Base-by-base conservation (phyloP, 2,329 filamentous ascomycete genomes). In the Raffaelea ambrosiae region DNA sequence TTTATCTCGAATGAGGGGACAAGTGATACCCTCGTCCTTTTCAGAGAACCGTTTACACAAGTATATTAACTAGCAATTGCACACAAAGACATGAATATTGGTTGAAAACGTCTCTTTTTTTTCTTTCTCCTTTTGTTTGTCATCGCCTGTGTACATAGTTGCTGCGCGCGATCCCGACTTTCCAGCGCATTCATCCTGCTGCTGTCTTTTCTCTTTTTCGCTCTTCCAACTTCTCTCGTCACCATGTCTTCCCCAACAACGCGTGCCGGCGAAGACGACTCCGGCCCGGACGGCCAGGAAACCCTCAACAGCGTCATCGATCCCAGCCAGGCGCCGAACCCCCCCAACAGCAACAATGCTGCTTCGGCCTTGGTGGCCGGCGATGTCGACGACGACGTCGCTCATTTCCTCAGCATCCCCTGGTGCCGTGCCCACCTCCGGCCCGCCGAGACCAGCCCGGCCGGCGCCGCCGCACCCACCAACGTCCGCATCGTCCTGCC, bases 341-440 rank as follows among this genome's bases (percentile, higher is more conserved):
- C 26, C 13, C 26, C 26, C 13, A 13, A 7, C 26, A 13, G 26
- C 26, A n/a, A n/a, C n/a, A n/a, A n/a, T n/a, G n/a, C n/a, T n/a
- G n/a, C n/a, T n/a, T n/a, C n/a, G n/a, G n/a, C n/a, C 16, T 10
- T 26, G 40, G 18, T 39, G 7, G 18, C 13, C 26, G 10, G 14
- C 16, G n/a, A n/a, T 19, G 23, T 14, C 41, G 23, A 23, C 41
- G 16, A 10, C 41, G 41, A 53, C 31, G 10, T 51, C 4, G 50
- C 41, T 45, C 47, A 61, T 49, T 67, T 69, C 53, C 48, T 54
- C 18, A 56, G 63, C 20, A 69, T 72, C 21, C 70, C 73, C 13
- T 79, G 76, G 74, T 75, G 69, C 49, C 63, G 64, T 1, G 55
- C 58, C 14, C 62, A 74, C 40, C 62, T 79, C 42, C 54, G 60